Percentiles rank a stretch among this genome's conserved stretches.
Conservation (phyloP, 2,329 filamentous ascomycete species). For the Fusarium annulatum region DNA sequence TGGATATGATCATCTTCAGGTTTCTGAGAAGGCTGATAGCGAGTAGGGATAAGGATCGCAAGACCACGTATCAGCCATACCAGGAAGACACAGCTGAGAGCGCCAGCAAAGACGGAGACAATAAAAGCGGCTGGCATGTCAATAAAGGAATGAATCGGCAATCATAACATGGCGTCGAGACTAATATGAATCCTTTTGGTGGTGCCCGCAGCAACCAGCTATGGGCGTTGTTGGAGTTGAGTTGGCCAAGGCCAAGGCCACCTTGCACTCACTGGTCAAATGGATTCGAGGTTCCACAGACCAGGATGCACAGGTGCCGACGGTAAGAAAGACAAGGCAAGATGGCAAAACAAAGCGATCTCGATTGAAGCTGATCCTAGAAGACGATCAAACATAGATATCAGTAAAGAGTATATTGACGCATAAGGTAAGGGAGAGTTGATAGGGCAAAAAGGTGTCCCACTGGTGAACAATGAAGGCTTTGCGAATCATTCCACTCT, state of each 20-base stretch:
- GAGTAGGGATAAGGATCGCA: slow-evolving; percentile 48
- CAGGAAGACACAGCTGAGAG: slow-evolving; percentile 48
- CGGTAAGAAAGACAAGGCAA: slow-evolving; percentile 15
- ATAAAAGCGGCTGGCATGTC: slow-evolving; percentile 46
- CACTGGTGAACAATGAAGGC: not conserved
- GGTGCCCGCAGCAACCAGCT: slow-evolving; percentile 5
- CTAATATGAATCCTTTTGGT: slow-evolving; percentile 11
- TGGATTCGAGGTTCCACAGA: slow-evolving; percentile 29
- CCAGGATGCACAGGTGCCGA: slow-evolving; percentile 10
- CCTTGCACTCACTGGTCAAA: slow-evolving; percentile 25
- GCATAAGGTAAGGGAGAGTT: not conserved
- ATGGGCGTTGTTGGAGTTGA: slow-evolving; percentile 5
- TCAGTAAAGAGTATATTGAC: not conserved
- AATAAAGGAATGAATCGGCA: slow-evolving; percentile 8
- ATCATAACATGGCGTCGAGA: slow-evolving; percentile 24
- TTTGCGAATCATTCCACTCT: slow-evolving; percentile 24
- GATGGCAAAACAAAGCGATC: slow-evolving; percentile 15
- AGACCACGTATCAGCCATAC: slow-evolving; percentile 41
- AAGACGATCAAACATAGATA: slow-evolving; percentile 30
- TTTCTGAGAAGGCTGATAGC: slow-evolving; percentile 50
- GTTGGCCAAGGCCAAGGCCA: slow-evolving; percentile 30
- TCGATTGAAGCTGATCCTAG: slow-evolving; percentile 19
- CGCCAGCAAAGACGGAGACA: slow-evolving; percentile 50
- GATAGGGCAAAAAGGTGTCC: not conserved
- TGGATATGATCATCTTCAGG: slow-evolving; percentile 67